Evolutionary conservation across 345 rosid genomes (phyloP).

Genomic region (Populus pruinosa): DNA sequence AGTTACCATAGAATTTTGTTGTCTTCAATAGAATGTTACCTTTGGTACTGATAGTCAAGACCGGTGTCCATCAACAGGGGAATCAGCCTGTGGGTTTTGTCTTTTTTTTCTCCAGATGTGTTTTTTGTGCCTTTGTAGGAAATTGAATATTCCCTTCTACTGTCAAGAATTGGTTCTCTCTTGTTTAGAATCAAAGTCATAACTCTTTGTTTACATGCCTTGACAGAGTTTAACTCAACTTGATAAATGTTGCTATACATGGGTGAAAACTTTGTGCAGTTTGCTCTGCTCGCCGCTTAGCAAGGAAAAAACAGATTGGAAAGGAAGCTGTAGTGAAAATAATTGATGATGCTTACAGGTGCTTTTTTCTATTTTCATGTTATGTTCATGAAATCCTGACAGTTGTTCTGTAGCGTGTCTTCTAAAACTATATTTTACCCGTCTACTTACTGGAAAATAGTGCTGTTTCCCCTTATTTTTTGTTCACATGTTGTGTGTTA

Average conservation of each 20-base stretch:
- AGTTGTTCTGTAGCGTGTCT: background rate
- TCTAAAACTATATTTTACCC: background rate
- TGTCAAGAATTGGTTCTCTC: background rate
- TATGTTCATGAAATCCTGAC: background rate
- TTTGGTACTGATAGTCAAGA: background rate
- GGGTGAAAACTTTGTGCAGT: slow-evolving; percentile 5
- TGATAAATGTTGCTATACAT: background rate
- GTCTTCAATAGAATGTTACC: background rate
- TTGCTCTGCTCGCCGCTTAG: background rate
- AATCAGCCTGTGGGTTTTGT: background rate
- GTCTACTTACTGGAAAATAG: background rate
- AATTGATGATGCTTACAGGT: slow-evolving; percentile 38
- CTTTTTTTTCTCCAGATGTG: background rate
- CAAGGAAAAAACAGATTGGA: slow-evolving; percentile 14
- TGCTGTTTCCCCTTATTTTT: background rate
- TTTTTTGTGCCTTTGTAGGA: background rate
- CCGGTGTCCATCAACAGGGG: background rate
- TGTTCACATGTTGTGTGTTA: background rate
- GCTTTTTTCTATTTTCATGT: background rate
- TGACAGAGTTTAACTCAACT: background rate
- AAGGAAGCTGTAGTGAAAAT: slow-evolving; percentile 28
- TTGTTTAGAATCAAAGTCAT: background rate
- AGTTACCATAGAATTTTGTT: background rate
- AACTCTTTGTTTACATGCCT: background rate
- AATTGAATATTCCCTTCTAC: background rate